These are phyloP conservation scores for Dendryphion nanum DNA, from an alignment of 2,329 filamentous ascomycete species.

Conservation along the genomic window DNA sequence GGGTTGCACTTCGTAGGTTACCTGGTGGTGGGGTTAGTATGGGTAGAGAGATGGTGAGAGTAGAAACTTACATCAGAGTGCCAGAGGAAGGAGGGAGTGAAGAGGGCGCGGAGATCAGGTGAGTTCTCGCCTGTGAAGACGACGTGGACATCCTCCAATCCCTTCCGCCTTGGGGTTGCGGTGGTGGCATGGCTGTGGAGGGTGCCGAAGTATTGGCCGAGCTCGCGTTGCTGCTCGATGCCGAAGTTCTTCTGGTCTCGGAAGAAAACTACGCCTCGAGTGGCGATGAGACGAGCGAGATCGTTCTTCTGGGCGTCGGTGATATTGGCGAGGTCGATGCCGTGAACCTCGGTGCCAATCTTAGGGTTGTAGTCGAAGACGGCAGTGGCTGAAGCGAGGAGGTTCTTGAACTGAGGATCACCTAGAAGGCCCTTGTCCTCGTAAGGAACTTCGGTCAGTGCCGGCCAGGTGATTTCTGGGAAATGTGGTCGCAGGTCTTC, in stretches of 20 bases:
- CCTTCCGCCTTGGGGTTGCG: slow-evolving; percentile 47
- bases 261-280: slow-evolving; percentile 59
- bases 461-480: slow-evolving; percentile 53
- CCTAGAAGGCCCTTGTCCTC: slow-evolving; percentile 55
- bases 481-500: slow-evolving; percentile 55
- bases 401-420: slow-evolving; percentile 54
- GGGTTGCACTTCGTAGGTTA: slow-evolving; percentile 58
- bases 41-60: slow-evolving; percentile 7
- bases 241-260: slow-evolving; percentile 54
- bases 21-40: slow-evolving; percentile 30
- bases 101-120: slow-evolving; percentile 54
- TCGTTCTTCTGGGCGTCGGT: slow-evolving; percentile 55
- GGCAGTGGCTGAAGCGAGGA: slow-evolving; percentile 52
- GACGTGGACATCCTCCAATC: slow-evolving; percentile 57
- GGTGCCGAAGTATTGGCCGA: slow-evolving; percentile 54
- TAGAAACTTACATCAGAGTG: slow-evolving; percentile 50
- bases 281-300: slow-evolving; percentile 53
- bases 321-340: slow-evolving; percentile 51
- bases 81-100: slow-evolving; percentile 57
- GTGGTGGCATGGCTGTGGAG: slow-evolving; percentile 59
- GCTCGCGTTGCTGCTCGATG: slow-evolving; percentile 53
- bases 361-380: slow-evolving; percentile 59
- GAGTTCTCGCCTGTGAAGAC: slow-evolving; percentile 55
- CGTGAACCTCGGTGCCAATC: slow-evolving; percentile 55
- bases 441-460: slow-evolving; percentile 50